Evolutionary conservation across 495 filamentous ascomycete species (phyloP).

Genomic region (Trichoderma asperelloides): DNA sequence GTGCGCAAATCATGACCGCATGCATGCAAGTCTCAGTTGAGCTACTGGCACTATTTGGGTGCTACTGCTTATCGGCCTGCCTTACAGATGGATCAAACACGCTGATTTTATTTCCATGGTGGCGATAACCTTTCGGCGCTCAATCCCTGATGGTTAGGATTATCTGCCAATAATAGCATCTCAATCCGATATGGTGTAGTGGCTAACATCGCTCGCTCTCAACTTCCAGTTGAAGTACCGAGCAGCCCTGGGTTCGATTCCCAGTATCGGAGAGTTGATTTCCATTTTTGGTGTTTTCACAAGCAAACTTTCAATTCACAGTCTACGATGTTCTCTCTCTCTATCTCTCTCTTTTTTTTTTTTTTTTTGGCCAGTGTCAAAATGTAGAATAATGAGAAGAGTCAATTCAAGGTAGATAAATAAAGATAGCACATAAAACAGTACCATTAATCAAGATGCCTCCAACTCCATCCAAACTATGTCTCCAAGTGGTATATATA

Average conservation of each 20-base stretch:
- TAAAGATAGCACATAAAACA: neutral
- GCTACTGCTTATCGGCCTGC: neutral
- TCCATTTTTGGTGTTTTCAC: neutral
- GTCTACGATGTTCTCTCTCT: neutral
- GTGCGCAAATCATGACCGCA: neutral
- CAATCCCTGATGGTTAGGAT: neutral
- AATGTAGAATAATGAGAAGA: neutral
- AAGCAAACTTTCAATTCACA: neutral
- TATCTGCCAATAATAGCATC: neutral
- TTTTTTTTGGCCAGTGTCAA: neutral
- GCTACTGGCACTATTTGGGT: too few species aligned
- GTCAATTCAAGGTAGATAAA: neutral
- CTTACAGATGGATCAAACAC: neutral
- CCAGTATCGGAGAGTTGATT: neutral
- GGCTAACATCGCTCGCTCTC: slow-evolving; percentile 9
- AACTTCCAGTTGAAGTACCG: slow-evolving; percentile 3
- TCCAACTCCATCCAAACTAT: neutral
- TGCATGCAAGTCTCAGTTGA: neutral
- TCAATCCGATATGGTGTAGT: neutral
- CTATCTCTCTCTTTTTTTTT: neutral
- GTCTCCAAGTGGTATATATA: too few species aligned
- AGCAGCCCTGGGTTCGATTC: slow-evolving; percentile 8
- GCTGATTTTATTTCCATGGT: neutral
- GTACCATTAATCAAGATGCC: neutral
- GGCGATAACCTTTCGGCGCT: neutral